These are phyloP conservation scores for Eragrostis tef DNA, from an alignment of 202 grass and related monocot species.

Conservation along the genomic window DNA sequence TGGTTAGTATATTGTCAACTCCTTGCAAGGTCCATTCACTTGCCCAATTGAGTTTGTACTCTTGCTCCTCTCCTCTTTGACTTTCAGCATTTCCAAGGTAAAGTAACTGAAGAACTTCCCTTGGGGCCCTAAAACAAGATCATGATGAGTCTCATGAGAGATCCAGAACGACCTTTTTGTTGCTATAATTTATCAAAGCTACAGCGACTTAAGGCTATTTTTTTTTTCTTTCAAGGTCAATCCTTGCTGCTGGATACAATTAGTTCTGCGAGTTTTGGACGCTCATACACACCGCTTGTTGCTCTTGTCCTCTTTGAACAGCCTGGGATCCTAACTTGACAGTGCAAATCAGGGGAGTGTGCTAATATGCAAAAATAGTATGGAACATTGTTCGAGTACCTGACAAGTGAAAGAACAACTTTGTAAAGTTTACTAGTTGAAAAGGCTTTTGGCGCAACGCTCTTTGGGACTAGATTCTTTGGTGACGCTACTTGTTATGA, in stretches of 20 bases:
- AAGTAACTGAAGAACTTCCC: neutral
- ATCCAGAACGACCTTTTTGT: conserved; percentile 19
- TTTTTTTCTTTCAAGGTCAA: conserved; percentile 34
- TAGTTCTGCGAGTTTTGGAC: neutral
- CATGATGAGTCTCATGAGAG: conserved; percentile 6
- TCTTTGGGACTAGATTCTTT: neutral
- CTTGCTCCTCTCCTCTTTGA: conserved; percentile 37
- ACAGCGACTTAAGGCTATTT: neutral
- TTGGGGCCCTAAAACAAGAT: conserved; percentile 20
- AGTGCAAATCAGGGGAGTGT: neutral
- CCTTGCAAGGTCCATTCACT: neutral
- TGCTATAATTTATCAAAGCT: conserved; percentile 19
- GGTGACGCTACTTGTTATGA: neutral
- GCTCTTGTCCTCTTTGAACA: neutral
- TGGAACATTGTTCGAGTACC: neutral
- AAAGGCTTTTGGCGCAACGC: neutral
- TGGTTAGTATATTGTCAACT: neutral
- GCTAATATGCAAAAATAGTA: neutral
- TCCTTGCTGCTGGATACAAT: conserved; percentile 28
- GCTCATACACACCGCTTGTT: neutral
- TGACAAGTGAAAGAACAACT: neutral
- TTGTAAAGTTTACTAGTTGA: neutral
- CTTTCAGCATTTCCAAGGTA: conserved; percentile 32
- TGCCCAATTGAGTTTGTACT: neutral
- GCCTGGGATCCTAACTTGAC: neutral